Percentiles rank a stretch among this genome's conserved stretches.
Conservation (phyloP, 2,329 filamentous ascomycete genomes). For the Sporothrix brasiliensis region DNA sequence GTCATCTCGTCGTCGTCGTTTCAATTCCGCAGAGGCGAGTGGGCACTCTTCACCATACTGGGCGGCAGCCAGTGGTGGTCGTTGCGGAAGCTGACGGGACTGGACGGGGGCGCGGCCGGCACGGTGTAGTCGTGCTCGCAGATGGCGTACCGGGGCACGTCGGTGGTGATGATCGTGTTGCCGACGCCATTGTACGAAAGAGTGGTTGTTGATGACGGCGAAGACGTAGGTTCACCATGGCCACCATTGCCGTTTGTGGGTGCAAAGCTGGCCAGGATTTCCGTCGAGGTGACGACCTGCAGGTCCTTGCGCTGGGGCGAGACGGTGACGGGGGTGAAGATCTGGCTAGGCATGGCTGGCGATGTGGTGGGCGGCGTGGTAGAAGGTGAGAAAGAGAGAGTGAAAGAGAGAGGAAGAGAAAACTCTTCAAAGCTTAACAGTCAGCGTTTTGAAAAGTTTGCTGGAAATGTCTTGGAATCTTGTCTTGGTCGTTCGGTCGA, state of each 20-base stretch:
- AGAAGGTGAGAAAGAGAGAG: background rate
- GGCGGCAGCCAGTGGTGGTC: conserved; percentile 58
- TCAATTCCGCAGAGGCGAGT: conserved; percentile 26
- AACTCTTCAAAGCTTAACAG: background rate
- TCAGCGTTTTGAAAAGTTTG: conserved; percentile 9
- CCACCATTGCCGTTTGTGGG: conserved; percentile 45
- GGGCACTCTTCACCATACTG: conserved; percentile 37
- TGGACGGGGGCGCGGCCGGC: conserved; percentile 66
- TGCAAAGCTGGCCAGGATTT: conserved; percentile 58
- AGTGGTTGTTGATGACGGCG: background rate
- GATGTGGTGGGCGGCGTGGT: conserved; percentile 23
- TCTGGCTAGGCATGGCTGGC: conserved; percentile 48
- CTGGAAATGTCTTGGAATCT: conserved; percentile 2
- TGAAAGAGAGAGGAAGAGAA: background rate
- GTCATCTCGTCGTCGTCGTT: background rate
- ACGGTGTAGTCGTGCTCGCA: conserved; percentile 64
- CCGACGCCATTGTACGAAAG: background rate
- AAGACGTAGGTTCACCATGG: no score
- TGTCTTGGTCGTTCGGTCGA: background rate
- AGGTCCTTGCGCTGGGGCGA: conserved; percentile 52
- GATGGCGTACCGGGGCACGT: conserved; percentile 55
- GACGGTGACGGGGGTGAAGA: conserved; percentile 53
- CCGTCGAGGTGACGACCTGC: conserved; percentile 52
- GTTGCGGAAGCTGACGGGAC: conserved; percentile 62
- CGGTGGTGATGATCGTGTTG: conserved; percentile 48